Evolutionary conservation across 2,329 filamentous ascomycete genomes (phyloP).

Genomic region (Calonectria pseudoturangicola): DNA sequence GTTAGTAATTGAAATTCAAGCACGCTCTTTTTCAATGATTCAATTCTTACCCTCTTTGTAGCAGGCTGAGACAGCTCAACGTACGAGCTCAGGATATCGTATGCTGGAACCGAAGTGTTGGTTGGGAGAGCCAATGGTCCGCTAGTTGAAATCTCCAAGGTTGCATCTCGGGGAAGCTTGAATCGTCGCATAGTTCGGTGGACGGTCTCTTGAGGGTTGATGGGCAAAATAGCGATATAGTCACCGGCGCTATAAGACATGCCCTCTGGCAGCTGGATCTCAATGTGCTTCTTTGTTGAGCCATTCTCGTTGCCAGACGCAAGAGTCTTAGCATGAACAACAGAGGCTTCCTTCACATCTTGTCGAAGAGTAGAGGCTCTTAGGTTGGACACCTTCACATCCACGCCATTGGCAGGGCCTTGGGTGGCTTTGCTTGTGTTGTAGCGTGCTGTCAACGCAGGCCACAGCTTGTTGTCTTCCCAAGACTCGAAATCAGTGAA

Average conservation of each 20-base stretch:
- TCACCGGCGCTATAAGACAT: slow-evolving; percentile 82
- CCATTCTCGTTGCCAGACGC: slow-evolving; percentile 9
- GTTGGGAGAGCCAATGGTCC: slow-evolving; percentile 72
- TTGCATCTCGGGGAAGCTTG: slow-evolving; percentile 79
- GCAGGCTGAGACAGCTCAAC: slow-evolving; percentile 83
- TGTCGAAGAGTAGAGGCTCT: slow-evolving; percentile 33
- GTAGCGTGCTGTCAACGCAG: slow-evolving; percentile 67
- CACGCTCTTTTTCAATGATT: background rate
- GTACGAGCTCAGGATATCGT: slow-evolving; percentile 79
- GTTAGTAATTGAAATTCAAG: slow-evolving; percentile 35
- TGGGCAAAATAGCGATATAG: slow-evolving; percentile 82
- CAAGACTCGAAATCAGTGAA: slow-evolving; percentile 80
- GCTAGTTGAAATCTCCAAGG: slow-evolving; percentile 74
- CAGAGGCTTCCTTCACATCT: slow-evolving; percentile 33
- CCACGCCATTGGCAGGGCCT: slow-evolving; percentile 17
- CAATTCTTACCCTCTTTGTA: slow-evolving; percentile 74
- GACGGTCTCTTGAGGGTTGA: slow-evolving; percentile 79
- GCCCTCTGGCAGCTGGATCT: slow-evolving; percentile 78
- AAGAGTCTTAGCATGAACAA: slow-evolving; percentile 18
- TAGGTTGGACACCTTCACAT: slow-evolving; percentile 31
- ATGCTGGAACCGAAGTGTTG: slow-evolving; percentile 73
- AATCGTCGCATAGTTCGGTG: slow-evolving; percentile 80
- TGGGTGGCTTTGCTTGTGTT: background rate
- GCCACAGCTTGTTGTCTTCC: slow-evolving; percentile 74
- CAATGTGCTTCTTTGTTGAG: slow-evolving; percentile 75